Percentiles rank a stretch among this genome's conserved stretches.
Evolutionary conservation across 2,329 filamentous ascomycete genomes (phyloP).

Genomic region (Tolypocladium endophyticum): DNA sequence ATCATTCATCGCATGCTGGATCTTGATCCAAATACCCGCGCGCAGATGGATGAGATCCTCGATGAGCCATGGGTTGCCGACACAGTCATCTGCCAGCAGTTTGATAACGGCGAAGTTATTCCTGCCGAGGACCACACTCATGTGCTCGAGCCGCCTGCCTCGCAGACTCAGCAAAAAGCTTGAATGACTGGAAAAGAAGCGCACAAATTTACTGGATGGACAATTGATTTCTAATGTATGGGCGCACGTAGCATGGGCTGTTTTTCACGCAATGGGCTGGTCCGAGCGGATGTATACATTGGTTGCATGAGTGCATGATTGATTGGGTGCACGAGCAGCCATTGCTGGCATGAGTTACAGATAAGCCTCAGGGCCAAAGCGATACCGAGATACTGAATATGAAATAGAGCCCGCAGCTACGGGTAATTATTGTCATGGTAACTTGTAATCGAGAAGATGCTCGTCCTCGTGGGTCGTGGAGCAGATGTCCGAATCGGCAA

Average conservation of each 20-base stretch:
- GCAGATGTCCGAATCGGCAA: not conserved
- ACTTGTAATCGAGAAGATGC: not conserved
- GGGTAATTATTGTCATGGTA: not conserved
- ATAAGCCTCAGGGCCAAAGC: not conserved
- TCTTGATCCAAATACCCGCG: conserved; percentile 72
- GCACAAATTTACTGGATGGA: not conserved
- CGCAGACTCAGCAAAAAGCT: conserved; percentile 18
- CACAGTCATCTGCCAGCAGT: conserved; percentile 73
- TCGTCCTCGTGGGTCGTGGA: not conserved
- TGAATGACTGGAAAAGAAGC: not conserved
- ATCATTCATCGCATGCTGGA: conserved; percentile 91
- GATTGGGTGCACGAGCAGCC: not conserved
- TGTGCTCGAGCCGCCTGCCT: conserved; percentile 63
- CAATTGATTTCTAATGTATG: not conserved
- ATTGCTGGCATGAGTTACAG: not conserved
- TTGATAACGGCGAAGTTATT: conserved; percentile 58
- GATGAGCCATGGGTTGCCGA: conserved; percentile 84
- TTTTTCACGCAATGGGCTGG: not conserved
- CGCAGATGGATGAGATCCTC: conserved; percentile 76
- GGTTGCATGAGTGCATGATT: not conserved
- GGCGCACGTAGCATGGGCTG: not conserved
- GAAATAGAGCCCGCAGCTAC: not conserved
- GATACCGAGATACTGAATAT: not conserved
- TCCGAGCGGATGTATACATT: not conserved
- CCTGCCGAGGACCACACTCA: conserved; percentile 72